These are phyloP conservation scores for Phytophthora quininea DNA, from an alignment of 352 stramenopile species.

Conservation along the genomic window DNA sequence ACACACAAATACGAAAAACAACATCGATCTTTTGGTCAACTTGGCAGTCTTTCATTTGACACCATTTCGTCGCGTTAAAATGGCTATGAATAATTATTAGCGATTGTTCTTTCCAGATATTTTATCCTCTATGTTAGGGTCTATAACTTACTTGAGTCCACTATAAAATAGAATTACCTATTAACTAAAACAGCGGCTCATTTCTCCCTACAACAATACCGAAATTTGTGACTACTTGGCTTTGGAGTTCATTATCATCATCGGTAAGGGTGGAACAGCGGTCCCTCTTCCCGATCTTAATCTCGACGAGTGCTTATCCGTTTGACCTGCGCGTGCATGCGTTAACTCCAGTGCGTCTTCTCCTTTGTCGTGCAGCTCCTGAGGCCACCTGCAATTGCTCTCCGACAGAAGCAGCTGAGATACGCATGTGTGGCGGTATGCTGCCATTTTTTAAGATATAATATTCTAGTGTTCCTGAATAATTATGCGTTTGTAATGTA, in stretches of 20 bases:
- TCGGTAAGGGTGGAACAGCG: no score
- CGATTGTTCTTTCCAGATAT: not conserved
- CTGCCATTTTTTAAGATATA: not conserved
- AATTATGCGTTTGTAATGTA: not conserved
- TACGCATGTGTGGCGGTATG: not conserved
- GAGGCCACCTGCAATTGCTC: not conserved
- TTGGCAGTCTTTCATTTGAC: no score
- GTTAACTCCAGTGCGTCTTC: not conserved
- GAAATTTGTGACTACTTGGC: not conserved
- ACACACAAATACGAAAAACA: no score
- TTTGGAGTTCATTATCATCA: not conserved
- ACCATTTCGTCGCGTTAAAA: no score
- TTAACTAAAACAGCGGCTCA: not conserved
- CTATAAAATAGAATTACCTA: not conserved
- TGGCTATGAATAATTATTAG: no score
- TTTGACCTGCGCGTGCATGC: no score
- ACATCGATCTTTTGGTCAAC: no score
- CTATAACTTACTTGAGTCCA: not conserved
- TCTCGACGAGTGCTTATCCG: no score
- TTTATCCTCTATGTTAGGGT: not conserved
- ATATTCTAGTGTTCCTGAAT: not conserved
- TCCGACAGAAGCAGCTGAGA: not conserved
- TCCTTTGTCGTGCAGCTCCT: not conserved
- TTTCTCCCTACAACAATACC: not conserved
- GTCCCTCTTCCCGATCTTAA: no score